Conservation (phyloP, 352 stramenopile species). For the Phytophthora pseudosyringae region DNA sequence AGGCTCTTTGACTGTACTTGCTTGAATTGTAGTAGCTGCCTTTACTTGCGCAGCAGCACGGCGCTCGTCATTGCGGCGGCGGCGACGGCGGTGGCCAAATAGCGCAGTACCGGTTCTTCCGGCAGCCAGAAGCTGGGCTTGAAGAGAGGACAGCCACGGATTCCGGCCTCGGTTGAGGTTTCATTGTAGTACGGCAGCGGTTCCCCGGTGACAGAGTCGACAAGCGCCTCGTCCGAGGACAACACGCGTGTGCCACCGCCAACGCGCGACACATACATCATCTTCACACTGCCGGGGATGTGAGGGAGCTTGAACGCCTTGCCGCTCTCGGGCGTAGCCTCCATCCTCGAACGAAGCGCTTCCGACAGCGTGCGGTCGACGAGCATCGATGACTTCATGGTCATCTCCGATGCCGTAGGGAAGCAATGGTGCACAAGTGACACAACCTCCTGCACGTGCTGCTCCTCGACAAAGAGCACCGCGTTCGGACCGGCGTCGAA, state of each 20-base stretch:
- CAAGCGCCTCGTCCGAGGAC: constrained; percentile 42
- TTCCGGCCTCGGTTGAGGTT: background rate
- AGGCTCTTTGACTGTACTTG: background rate
- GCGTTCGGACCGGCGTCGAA: constrained; percentile 99
- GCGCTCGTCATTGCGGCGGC: constrained; percentile 24
- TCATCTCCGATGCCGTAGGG: constrained; percentile 31
- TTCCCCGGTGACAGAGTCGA: constrained; percentile 54
- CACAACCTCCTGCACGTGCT: constrained; percentile 71
- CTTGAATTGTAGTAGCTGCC: constrained; percentile 2
- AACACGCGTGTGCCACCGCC: constrained; percentile 57
- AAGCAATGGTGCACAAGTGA: constrained; percentile 65
- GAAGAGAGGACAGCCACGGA: constrained; percentile 13
- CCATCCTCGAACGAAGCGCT: constrained; percentile 32
- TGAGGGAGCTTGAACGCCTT: constrained; percentile 30
- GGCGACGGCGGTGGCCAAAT: constrained; percentile 20
- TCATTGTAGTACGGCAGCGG: constrained; percentile 31
- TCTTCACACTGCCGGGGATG: constrained; percentile 51
- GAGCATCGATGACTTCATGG: constrained; percentile 45
- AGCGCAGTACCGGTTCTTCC: background rate
- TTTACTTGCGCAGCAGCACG: constrained; percentile 34
- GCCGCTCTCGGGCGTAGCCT: constrained; percentile 9
- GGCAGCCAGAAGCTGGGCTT: constrained; percentile 15
- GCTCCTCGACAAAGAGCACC: constrained; percentile 90
- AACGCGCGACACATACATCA: constrained; percentile 75
- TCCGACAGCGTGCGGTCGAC: constrained; percentile 23